Conservation (phyloP, 208 protist species). For the Naegleria lovaniensis region DNA sequence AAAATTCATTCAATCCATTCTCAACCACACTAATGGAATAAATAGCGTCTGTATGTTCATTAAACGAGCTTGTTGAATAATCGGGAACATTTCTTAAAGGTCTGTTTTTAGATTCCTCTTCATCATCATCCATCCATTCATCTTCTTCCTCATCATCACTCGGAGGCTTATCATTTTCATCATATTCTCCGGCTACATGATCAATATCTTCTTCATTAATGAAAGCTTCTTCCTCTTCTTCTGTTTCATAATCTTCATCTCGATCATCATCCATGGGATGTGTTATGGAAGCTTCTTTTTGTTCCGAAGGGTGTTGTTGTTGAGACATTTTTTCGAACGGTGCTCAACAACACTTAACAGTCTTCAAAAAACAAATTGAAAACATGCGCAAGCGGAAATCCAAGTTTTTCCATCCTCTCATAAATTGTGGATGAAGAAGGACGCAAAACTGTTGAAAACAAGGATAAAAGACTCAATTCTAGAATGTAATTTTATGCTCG, state of each 20-base stretch:
- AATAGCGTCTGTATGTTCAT: conserved; percentile 44
- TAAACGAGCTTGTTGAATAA: conserved; percentile 25
- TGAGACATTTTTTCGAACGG: not conserved
- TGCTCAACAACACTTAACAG: too few species aligned
- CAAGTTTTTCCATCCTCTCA: too few species aligned
- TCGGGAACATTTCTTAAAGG: not conserved
- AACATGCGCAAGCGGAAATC: too few species aligned
- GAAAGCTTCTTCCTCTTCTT: not conserved
- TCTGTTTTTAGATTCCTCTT: conserved; percentile 2
- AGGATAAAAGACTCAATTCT: too few species aligned
- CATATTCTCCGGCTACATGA: not conserved
- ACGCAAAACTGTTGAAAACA: too few species aligned
- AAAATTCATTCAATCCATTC: not conserved
- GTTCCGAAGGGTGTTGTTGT: not conserved
- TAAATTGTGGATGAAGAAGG: too few species aligned
- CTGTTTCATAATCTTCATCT: not conserved
- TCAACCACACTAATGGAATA: conserved; percentile 40
- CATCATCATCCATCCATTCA: conserved; percentile 33
- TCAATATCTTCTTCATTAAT: conserved; percentile 30
- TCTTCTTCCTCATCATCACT: conserved; percentile 32
- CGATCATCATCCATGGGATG: not conserved
- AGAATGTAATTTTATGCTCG: too few species aligned
- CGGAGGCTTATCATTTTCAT: not conserved
- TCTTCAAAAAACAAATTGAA: too few species aligned
- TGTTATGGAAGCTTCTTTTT: not conserved